Evolutionary conservation across 1,284 basidiomycete species (phyloP), one percentile per base, ranked within the genome.

Genomic region (Pascua sp.): DNA sequence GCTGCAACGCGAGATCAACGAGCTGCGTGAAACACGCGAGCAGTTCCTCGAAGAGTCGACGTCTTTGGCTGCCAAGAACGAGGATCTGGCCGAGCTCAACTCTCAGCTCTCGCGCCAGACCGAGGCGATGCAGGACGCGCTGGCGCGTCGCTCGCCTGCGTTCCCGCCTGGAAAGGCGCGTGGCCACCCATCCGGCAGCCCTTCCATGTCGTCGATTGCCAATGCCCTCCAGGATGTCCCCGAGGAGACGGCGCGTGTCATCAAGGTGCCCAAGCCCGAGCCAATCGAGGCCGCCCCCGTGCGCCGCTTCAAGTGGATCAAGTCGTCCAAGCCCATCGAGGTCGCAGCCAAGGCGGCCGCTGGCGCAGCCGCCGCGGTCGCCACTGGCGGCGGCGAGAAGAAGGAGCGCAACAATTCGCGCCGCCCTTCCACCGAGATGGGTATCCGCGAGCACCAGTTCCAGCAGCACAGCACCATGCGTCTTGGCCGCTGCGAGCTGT

Each of bases 401-500:
- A 59, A 59, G 45, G 49, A 49, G 53, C 40, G 46, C 18, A 51
- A 51, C 49, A 32, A 39, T 42, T 55, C 60, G 18, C 62, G 65
- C 42, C 56, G 75, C 47, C 72, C 75, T 0, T 64, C 66, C 11
- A 73, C 74, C n/a, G 76, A 78, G 77, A 52, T 79, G 74, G 72
- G 71, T 0, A 45, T 70, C 13, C 65, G 70, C 44, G 86, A 89
- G 61, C 95, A 98, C 74, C 83, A 84, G 59, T 98, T 98, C 81
- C 89, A 93, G 73, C 91, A 90, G 61, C 81, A 91, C 68, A 95
- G 87, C 69, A 85, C 93, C 18, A 80, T 98, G 60, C 84, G 93
- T 39, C 90, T 96, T 56, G 87, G 90, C 15, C 83, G 91, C 47
- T 98, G 95, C 73, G 93, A 98, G 70, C 87, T 95, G 56, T 98